Conservation (phyloP, 2,329 filamentous ascomycete genomes). For the Graphilbum ipis-grandicollis region DNA sequence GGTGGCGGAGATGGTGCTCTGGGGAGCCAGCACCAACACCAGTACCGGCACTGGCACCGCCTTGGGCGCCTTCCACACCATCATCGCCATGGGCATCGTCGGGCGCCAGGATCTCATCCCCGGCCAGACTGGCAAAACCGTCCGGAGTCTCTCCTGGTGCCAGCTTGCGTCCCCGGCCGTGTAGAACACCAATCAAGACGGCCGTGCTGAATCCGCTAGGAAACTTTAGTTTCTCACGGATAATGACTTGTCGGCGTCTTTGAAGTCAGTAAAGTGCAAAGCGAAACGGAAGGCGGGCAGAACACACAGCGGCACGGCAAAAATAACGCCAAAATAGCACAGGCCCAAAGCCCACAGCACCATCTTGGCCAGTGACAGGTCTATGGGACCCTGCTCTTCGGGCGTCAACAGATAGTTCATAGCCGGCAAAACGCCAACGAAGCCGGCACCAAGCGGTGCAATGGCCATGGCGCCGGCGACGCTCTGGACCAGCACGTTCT, state of each 20-base stretch:
- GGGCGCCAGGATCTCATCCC: conserved; percentile 1
- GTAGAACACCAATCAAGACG: conserved; percentile 77
- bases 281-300: background rate
- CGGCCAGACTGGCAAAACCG: conserved; percentile 14
- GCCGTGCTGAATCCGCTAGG: conserved; percentile 93
- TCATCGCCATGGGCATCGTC: no score
- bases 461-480: conserved; percentile 91
- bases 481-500: conserved; percentile 93
- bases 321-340: conserved; percentile 92
- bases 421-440: conserved; percentile 88
- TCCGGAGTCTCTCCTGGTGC: conserved; percentile 5
- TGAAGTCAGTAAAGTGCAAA: background rate
- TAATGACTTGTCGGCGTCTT: conserved; percentile 72
- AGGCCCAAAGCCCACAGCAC: conserved; percentile 84
- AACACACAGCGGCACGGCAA: conserved; percentile 71
- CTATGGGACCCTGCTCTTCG: conserved; percentile 63
- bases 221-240: conserved; percentile 81
- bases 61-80: no score
- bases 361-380: conserved; percentile 56
- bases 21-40: background rate
- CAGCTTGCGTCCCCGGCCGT: conserved; percentile 30
- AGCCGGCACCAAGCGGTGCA: conserved; percentile 90
- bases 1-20: conserved; percentile 14
- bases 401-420: conserved; percentile 68
- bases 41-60: background rate